phyloP scores from a whole-genome alignment of 495 filamentous ascomycete genomes.

The Amorphotheca resinae region DNA sequence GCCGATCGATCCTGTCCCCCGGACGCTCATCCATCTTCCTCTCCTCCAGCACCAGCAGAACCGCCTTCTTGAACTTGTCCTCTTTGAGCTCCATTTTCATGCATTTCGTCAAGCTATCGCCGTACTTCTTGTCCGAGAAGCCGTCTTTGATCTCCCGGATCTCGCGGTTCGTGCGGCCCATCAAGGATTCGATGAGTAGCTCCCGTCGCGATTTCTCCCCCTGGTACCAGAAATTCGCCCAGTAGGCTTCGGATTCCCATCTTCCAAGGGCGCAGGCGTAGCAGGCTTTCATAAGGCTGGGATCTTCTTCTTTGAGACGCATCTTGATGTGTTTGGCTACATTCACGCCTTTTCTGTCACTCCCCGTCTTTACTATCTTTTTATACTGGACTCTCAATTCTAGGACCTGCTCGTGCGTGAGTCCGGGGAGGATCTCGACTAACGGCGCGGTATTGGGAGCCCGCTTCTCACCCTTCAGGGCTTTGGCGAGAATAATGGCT shows the following conservation, averaged over 20 bases:
- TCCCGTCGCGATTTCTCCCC: conserved; percentile 71
- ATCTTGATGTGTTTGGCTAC: conserved; percentile 91
- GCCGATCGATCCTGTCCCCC: conserved; percentile 13
- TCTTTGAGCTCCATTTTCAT: conserved; percentile 87
- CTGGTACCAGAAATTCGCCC: conserved; percentile 98
- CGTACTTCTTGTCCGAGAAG: conserved; percentile 86
- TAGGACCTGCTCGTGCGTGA: conserved; percentile 77
- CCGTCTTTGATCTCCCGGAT: conserved; percentile 85
- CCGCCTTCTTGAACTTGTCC: conserved; percentile 85
- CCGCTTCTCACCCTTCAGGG: conserved; percentile 54
- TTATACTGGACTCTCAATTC: conserved; percentile 83
- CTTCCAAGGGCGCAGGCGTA: conserved; percentile 83
- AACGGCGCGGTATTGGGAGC: conserved; percentile 56
- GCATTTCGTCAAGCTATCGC: conserved; percentile 66
- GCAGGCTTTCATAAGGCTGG: conserved; percentile 68
- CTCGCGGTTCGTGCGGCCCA: conserved; percentile 78
- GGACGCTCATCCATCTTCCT: conserved; percentile 62
- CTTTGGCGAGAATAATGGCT: conserved; percentile 60
- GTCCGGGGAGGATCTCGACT: conserved; percentile 69
- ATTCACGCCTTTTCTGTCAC: conserved; percentile 73
- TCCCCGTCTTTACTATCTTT: conserved; percentile 58
- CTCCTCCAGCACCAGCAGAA: conserved; percentile 76
- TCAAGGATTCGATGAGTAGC: conserved; percentile 81
- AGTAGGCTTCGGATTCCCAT: conserved; percentile 93
- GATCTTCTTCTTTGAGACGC: conserved; percentile 51